Evolutionary conservation across 1,139 yeast species (phyloP).

Genomic region (Suhomyces wounanorum): DNA sequence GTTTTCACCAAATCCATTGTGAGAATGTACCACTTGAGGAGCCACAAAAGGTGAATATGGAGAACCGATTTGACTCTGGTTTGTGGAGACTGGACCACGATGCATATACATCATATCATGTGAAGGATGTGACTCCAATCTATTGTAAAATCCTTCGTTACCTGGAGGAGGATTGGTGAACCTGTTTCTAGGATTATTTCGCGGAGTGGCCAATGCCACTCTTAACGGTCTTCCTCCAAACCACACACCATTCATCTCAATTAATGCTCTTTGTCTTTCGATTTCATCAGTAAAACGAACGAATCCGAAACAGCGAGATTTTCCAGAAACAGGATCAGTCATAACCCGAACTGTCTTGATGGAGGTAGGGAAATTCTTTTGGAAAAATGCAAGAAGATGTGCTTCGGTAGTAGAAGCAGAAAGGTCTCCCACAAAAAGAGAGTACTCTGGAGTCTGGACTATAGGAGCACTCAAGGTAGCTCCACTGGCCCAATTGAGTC

Average conservation of each 20-base stretch:
- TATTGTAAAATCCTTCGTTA: conserved; percentile 4
- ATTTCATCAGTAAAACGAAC: conserved; percentile 64
- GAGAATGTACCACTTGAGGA: neutral
- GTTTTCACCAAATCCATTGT: neutral
- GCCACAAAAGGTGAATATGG: conserved; percentile 4
- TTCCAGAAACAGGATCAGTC: conserved; percentile 75
- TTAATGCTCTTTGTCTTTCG: conserved; percentile 64
- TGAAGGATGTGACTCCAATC: conserved; percentile 1
- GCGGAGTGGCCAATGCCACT: conserved; percentile 69
- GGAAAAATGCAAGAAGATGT: conserved; percentile 65
- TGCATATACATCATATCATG: conserved; percentile 13
- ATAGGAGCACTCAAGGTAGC: conserved; percentile 58
- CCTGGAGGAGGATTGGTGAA: neutral
- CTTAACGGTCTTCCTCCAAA: conserved; percentile 74
- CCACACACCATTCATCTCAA: conserved; percentile 75
- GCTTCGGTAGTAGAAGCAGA: conserved; percentile 75
- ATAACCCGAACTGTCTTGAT: conserved; percentile 70
- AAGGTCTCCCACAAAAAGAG: conserved; percentile 77
- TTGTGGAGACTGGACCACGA: conserved; percentile 1
- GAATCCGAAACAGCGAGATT: conserved; percentile 76
- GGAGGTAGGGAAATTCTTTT: conserved; percentile 58
- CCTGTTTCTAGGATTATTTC: conserved; percentile 23
- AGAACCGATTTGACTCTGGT: conserved; percentile 6
- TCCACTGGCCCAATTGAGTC: conserved; percentile 76
- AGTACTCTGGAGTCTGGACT: conserved; percentile 54